Evolutionary conservation across 2,329 filamentous ascomycete genomes (phyloP).

Genomic region (Xylaria sp.): DNA sequence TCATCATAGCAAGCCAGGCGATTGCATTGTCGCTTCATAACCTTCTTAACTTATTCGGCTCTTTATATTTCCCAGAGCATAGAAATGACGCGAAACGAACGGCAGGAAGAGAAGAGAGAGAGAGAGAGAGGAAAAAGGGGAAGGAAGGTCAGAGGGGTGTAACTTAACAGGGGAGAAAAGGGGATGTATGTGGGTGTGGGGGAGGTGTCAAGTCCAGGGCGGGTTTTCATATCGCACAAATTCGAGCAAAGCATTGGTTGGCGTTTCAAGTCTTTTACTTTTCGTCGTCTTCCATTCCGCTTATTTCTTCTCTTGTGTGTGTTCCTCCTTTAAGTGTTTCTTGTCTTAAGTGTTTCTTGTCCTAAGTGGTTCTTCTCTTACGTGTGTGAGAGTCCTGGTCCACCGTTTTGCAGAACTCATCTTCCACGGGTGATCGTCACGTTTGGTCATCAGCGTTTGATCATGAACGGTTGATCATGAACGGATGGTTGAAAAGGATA

Average conservation of each 20-base stretch:
- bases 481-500: too few species aligned
- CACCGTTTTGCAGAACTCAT: constrained; percentile 13
- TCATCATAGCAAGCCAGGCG: not conserved
- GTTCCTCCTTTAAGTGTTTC: too few species aligned
- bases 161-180: too few species aligned
- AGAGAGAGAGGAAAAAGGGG: not conserved
- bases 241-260: constrained; percentile 19
- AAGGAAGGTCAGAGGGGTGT: constrained; percentile 1
- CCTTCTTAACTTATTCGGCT: constrained; percentile 5
- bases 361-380: too few species aligned
- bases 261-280: constrained; percentile 19
- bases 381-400: constrained; percentile 5
- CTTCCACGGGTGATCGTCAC: too few species aligned
- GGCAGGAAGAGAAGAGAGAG: not conserved
- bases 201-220: too few species aligned
- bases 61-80: constrained; percentile 13
- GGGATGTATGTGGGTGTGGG: too few species aligned
- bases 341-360: too few species aligned
- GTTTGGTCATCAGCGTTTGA: too few species aligned
- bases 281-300: not conserved
- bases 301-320: too few species aligned
- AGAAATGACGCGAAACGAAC: constrained; percentile 9
- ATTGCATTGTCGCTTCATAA: constrained; percentile 3
- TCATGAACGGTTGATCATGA: too few species aligned
- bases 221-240: constrained; percentile 1